These are phyloP conservation scores for Fistulinella prunicolor DNA, from an alignment of 768 basidiomycete species.

Conservation along the genomic window DNA sequence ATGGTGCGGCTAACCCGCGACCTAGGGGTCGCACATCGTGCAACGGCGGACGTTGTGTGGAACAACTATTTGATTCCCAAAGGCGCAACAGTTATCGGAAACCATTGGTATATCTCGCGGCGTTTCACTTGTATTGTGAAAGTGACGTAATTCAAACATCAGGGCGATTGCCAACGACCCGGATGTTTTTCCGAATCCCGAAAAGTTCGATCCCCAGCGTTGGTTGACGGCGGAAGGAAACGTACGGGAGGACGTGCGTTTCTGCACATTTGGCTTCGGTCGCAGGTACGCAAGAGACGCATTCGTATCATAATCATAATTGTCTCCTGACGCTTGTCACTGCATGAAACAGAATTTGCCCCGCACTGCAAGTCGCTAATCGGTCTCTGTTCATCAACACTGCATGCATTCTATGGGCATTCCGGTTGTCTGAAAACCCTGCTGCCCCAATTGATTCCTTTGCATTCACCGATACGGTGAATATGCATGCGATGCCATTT, in stretches of 20 bases:
- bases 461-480: slow-evolving; percentile 45
- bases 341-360: slow-evolving; percentile 12
- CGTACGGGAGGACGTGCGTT: slow-evolving; percentile 27
- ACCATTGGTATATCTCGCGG: slow-evolving; percentile 28
- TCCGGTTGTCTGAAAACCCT: slow-evolving; percentile 48
- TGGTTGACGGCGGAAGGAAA: slow-evolving; percentile 39
- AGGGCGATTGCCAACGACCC: slow-evolving; percentile 51
- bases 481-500: slow-evolving; percentile 7
- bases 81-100: slow-evolving; percentile 37
- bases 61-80: slow-evolving; percentile 39
- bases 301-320: too few species aligned
- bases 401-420: slow-evolving; percentile 60
- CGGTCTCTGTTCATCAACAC: slow-evolving; percentile 60
- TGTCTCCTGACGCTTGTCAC: too few species aligned
- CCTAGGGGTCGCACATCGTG: slow-evolving; percentile 56
- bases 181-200: slow-evolving; percentile 49
- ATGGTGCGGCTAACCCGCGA: slow-evolving; percentile 20
- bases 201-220: slow-evolving; percentile 51
- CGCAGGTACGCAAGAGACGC: neutral
- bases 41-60: slow-evolving; percentile 53
- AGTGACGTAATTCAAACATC: neutral
- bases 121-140: too few species aligned
- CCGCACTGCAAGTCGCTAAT: slow-evolving; percentile 38
- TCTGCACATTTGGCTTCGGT: slow-evolving; percentile 37
- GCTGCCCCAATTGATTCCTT: slow-evolving; percentile 53